Evolutionary conservation across 768 basidiomycete genomes (phyloP).

Genomic region (Lactarius quietus): DNA sequence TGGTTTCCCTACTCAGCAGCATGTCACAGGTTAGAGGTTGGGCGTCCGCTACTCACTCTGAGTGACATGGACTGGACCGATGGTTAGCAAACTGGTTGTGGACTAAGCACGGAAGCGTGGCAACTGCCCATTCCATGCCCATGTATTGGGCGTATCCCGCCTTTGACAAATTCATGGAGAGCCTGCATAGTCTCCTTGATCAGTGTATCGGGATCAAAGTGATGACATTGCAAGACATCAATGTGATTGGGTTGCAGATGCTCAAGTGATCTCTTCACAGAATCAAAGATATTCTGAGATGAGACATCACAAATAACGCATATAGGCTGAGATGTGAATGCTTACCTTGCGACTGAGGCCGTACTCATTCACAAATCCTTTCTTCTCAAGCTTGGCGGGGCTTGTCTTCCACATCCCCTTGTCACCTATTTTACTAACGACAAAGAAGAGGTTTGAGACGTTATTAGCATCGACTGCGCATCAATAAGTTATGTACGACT

Average conservation of each 20-base stretch:
- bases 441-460: background rate
- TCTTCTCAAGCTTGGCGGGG: conserved; percentile 24
- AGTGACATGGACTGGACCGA: conserved; percentile 8
- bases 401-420: background rate
- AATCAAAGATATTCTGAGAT: conserved; percentile 65
- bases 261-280: conserved; percentile 56
- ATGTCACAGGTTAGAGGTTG: conserved; percentile 11
- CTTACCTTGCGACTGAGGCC: conserved; percentile 38
- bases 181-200: conserved; percentile 34
- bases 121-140: conserved; percentile 32
- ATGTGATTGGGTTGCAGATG: conserved; percentile 76
- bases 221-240: conserved; percentile 62
- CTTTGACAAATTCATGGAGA: conserved; percentile 40
- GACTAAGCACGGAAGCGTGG: conserved; percentile 19
- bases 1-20: conserved; percentile 16
- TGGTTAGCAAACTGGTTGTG: conserved; percentile 15
- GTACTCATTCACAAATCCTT: conserved; percentile 37
- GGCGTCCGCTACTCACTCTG: no score
- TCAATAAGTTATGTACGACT: background rate
- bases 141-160: conserved; percentile 38
- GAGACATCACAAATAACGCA: background rate
- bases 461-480: background rate
- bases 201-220: conserved; percentile 37
- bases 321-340: background rate
- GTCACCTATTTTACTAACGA: background rate